Evolutionary conservation across 2,329 filamentous ascomycete species (phyloP), one percentile per base, ranked within the genome.

Genomic region (Neopestalotiopsis sp.): DNA sequence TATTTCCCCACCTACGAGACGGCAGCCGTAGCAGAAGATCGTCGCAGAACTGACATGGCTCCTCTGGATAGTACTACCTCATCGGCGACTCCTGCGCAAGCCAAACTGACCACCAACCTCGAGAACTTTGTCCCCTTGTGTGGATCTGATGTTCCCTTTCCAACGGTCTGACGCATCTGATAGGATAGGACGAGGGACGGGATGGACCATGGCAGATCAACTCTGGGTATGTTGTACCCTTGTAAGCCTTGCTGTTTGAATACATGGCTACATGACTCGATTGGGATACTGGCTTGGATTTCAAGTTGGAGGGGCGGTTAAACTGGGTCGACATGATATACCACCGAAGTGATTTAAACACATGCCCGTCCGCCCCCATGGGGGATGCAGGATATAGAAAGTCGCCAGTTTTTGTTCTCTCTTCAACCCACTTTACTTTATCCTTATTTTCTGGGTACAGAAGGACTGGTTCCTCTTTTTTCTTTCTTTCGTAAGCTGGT

Each of bases 11-110:
- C 66, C 68, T 45, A 60, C 63, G 65, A 60, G 60, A 67, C 68
- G 68, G 65, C 38, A 66, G 40, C 45, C 60, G 68, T 69, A 66
- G 61, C 68, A 69, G 68, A 64, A 57, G 68, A 69, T 69, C 68
- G 52, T 69, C 68, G 52, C 68, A 66, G 65, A 65, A 52, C 14
- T 52, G 45, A 52, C 45, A 52, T 52, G 45, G 45, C 45, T 38
- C 34, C 10, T 10, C 34, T 6, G 9, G 45, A 52, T 5, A 52
- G n/a, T 52, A n/a, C 17, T 52, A 38, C 34, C 34, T 20, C 45
- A 9, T n/a, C 45, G 45, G 17, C 45, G 45, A 52, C 17, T 20
- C 45, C 45, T 20, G 14, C 5, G 45, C n/a, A 7, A 52, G 17
- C 34, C 34, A 38, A 10, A 10, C 34, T 68, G 12, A 66, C 66